Evolutionary conservation across 257 asterid genomes (phyloP).

Genomic region (Prunella vulgaris): DNA sequence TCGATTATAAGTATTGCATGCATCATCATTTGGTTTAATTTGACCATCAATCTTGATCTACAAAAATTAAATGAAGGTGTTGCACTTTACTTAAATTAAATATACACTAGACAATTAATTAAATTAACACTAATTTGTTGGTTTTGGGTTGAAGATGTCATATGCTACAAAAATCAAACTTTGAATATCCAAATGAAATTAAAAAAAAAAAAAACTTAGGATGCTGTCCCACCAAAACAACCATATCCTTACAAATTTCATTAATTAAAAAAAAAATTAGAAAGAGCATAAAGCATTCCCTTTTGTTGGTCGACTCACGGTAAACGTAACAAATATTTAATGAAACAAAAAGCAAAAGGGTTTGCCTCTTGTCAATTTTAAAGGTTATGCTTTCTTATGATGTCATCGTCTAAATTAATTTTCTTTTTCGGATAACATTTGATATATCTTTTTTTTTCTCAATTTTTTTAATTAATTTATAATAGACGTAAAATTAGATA

Average conservation of each 20-base stretch:
- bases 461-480: neutral
- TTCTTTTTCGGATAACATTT: neutral
- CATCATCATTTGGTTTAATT: neutral
- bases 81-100: neutral
- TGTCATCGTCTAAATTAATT: neutral
- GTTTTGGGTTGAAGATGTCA: neutral
- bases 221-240: slow-evolving; percentile 22
- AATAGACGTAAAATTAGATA: too few species aligned
- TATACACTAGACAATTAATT: neutral
- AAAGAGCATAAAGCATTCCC: neutral
- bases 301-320: slow-evolving; percentile 10
- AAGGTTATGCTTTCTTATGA: neutral
- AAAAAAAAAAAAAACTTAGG: neutral
- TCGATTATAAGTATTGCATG: neutral
- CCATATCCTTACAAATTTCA: slow-evolving; percentile 18
- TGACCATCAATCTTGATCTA: neutral
- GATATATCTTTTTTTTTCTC: neutral
- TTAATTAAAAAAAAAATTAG: neutral
- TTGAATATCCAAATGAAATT: neutral
- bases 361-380: slow-evolving; percentile 4
- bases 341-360: slow-evolving; percentile 15
- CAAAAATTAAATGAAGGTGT: neutral
- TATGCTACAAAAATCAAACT: neutral
- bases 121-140: neutral
- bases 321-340: slow-evolving; percentile 16